A percentile compares a stretch with the other conserved stretches of the same genome.
Evolutionary conservation across 176 grass and related monocot genomes (phyloP).

Genomic region (Eragrostis nindensis): DNA sequence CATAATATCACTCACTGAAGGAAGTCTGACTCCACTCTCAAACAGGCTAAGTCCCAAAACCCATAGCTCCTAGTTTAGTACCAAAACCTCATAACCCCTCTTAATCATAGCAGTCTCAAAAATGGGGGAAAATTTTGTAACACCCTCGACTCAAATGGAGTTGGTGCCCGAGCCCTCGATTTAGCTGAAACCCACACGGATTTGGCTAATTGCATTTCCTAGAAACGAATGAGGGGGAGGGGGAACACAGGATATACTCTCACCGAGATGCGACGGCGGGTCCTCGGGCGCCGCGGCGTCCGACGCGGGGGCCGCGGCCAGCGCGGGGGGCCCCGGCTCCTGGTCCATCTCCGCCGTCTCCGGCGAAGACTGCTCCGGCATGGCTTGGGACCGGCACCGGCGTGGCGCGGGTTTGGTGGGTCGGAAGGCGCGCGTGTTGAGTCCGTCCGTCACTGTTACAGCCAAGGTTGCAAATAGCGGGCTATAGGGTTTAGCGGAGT

Average conservation of each 20-base stretch:
- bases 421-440: background rate
- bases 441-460: background rate
- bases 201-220: conserved; percentile 1
- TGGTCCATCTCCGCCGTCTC: conserved; percentile 11
- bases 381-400: background rate
- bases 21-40: background rate
- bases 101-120: background rate
- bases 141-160: background rate
- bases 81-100: background rate
- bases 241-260: conserved; percentile 13
- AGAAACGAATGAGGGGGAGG: background rate
- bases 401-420: background rate
- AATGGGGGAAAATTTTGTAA: background rate
- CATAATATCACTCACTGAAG: background rate
- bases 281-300: background rate
- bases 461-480: too few relatives aligned
- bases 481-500: too few relatives aligned
- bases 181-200: background rate
- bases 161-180: background rate
- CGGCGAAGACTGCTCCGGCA: background rate
- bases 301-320: background rate
- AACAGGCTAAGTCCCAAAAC: background rate
- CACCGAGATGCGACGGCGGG: conserved; percentile 39
- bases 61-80: background rate
- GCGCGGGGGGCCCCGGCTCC: conserved; percentile 8